A percentile compares a stretch with the other conserved stretches of the same genome.
phyloP scores from a whole-genome alignment of 345 rosid species.

The Ceriops zippeliana region DNA sequence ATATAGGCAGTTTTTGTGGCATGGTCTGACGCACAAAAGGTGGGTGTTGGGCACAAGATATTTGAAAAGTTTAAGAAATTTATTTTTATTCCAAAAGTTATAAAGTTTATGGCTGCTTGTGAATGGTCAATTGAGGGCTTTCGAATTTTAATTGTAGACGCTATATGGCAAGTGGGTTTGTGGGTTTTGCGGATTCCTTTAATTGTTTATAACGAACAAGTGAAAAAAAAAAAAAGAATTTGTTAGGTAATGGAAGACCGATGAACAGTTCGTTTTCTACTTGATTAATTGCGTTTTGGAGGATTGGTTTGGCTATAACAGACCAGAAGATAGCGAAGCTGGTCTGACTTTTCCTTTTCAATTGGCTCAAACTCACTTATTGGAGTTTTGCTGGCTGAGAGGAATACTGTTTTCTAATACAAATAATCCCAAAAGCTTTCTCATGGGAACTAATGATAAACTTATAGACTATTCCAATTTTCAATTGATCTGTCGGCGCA shows the following conservation, averaged over 20 bases:
- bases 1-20: too few relatives aligned
- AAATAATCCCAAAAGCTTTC: not conserved
- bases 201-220: too few relatives aligned
- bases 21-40: not conserved
- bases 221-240: too few relatives aligned
- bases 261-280: too few relatives aligned
- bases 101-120: conserved; percentile 6
- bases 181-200: not conserved
- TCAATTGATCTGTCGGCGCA: too few relatives aligned
- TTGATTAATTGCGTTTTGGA: not conserved
- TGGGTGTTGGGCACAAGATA: not conserved
- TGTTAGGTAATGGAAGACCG: too few relatives aligned
- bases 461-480: too few relatives aligned
- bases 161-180: not conserved
- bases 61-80: conserved; percentile 1
- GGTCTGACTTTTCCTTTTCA: not conserved
- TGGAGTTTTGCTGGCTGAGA: too few relatives aligned
- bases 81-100: not conserved
- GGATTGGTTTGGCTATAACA: not conserved
- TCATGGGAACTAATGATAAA: too few relatives aligned
- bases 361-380: not conserved
- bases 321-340: not conserved
- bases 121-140: not conserved
- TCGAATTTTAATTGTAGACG: not conserved
- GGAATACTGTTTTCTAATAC: not conserved